Evolutionary conservation across 305 asterid genomes (phyloP), one percentile per base, ranked within the genome.

Genomic region (Striga hermonthica): DNA sequence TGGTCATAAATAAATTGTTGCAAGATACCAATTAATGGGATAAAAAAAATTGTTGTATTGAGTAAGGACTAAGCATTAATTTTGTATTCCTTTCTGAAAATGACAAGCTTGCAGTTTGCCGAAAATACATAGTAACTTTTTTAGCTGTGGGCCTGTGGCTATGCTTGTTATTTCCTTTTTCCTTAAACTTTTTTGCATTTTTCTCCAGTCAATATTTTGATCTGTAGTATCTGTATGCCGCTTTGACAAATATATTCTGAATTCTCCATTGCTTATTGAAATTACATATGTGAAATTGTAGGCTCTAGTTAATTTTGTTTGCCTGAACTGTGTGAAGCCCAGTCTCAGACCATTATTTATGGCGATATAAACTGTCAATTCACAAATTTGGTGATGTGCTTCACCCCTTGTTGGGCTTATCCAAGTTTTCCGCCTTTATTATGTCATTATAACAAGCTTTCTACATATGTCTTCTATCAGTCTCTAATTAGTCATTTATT

Each of bases 371-470:
- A 94, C 97, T 9, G 96, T 94, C 93, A 0, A 94, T 94, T 73
- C 99, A 94, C 72, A 64, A 90, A 60, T 93, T 94, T 62, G 99
- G 97, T 28, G 98, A 93, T 34, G 97, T 93, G 63, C 99, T 95
- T 79, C 97, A 44, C 99, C 99, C 48, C 95, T 93, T 34, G 96
- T 90, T 45, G 99, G 99, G 57, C 89, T 90, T 74, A 80, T 93
- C 71, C 99, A 93, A 94, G 99, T 93, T 67, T 54, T 74, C 56
- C 10, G 49, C 58, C 62, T 44, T 50, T 3, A 50, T 53, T 38
- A 54, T n/a, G n/a, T n/a, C n/a, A n/a, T n/a, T n/a, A n/a, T n/a
- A n/a, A n/a, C n/a, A n/a, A n/a, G n/a, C n/a, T n/a, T n/a, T n/a
- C n/a, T n/a, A n/a, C n/a, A n/a, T n/a, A n/a, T n/a, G n/a, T n/a